Conservation (phyloP, 805 yeast species). For the Wickerhamiella dianesei region DNA sequence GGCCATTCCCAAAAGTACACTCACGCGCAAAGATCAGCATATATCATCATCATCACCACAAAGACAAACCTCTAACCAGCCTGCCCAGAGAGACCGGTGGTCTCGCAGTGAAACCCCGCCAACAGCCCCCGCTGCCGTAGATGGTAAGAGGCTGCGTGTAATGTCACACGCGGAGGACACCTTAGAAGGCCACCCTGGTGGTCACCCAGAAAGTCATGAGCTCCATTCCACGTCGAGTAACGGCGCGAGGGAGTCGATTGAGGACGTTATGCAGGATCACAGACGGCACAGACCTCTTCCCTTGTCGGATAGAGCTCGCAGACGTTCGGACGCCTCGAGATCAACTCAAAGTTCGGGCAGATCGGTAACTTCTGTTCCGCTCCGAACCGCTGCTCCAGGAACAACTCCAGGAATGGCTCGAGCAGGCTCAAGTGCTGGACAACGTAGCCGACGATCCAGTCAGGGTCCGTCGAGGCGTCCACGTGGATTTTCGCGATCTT, state of each 20-base stretch:
- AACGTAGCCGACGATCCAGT: background rate
- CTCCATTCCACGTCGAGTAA: background rate
- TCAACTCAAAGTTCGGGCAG: background rate
- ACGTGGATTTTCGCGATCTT: slow-evolving; percentile 21
- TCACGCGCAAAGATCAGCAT: background rate
- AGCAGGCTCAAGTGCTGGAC: no score
- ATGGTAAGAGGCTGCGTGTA: background rate
- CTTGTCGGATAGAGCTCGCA: background rate
- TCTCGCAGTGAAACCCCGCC: no score
- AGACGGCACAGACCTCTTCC: background rate
- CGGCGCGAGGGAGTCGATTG: background rate
- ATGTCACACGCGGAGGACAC: background rate
- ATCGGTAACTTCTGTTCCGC: background rate
- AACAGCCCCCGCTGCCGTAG: background rate
- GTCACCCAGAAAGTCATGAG: background rate
- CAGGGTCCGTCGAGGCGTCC: slow-evolving; percentile 6
- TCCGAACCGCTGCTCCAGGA: no score
- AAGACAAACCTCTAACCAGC: background rate
- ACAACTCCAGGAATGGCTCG: background rate
- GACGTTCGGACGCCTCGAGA: background rate
- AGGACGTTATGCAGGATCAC: slow-evolving; percentile 1
- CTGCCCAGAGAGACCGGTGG: background rate
- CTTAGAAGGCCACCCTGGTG: background rate
- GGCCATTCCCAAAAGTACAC: no score
- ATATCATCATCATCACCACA: background rate